A percentile compares a stretch with the other conserved stretches of the same genome.
These are phyloP conservation scores for Bruguiera gymnorhiza DNA, from an alignment of 345 rosid species.

Conservation along the genomic window DNA sequence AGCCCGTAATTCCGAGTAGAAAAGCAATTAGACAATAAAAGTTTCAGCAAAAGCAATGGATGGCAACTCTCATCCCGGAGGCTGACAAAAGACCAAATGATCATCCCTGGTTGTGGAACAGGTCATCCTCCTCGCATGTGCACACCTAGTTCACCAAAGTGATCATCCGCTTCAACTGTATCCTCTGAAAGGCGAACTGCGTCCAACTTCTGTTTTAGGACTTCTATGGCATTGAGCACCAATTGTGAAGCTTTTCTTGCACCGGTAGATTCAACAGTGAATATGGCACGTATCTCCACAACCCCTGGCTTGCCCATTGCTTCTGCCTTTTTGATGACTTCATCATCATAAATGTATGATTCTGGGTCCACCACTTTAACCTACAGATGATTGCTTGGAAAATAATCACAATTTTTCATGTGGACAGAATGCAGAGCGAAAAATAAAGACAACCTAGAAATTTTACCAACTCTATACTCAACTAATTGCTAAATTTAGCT, in stretches of 20 bases:
- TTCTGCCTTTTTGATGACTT: constrained; percentile 83
- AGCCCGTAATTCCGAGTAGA: neutral
- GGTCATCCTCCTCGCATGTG: constrained; percentile 91
- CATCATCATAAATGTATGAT: constrained; percentile 90
- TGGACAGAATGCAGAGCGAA: neutral
- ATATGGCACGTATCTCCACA: constrained; percentile 75
- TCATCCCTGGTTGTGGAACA: neutral
- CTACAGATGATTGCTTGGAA: constrained; percentile 27
- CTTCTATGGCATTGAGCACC: constrained; percentile 81
- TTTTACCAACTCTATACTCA: too few species aligned
- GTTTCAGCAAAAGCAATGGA: neutral
- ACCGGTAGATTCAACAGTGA: constrained; percentile 92
- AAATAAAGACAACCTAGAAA: neutral
- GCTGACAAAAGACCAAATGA: constrained; percentile 1
- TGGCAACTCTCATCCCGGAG: neutral
- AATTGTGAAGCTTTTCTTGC: constrained; percentile 85
- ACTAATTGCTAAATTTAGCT: too few species aligned
- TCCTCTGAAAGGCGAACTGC: constrained; percentile 89
- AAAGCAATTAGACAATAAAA: neutral
- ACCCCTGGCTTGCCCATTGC: constrained; percentile 93
- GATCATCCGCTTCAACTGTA: constrained; percentile 96
- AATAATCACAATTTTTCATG: neutral
- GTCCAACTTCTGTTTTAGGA: constrained; percentile 87
- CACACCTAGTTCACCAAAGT: constrained; percentile 96
- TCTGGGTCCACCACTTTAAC: constrained; percentile 80